Evolutionary conservation across 177 flowering plant genomes (phyloP), one percentile per base, ranked within the genome.

Genomic region (Vitis hybrid): DNA sequence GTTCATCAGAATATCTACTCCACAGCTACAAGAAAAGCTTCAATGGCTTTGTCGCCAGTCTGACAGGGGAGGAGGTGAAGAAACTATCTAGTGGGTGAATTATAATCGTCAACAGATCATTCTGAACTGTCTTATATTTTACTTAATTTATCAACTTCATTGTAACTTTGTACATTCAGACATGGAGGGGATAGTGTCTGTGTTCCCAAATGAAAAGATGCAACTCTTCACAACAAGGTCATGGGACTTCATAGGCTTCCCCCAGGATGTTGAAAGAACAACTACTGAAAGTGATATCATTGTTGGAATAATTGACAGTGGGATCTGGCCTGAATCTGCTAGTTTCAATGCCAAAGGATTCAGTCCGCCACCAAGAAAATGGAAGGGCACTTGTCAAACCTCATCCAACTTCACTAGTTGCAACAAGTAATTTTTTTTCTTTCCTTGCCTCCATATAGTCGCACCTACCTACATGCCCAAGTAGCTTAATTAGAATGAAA

Each of bases 1-100:
- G 52, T 56, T 68, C 65, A 49, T 60, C 73, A 1, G 56, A 77
- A 26, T 61, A 66, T 18, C 21, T 75, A 49, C 68, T 77, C 59
- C 59, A 56, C 52, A 73, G 73, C 61, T 83, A 83, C 72, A 67
- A 69, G 60, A 77, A 67, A 5, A 33, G 45, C 45, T 33, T 33
- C 45, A 33, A 33, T 33, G 45, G 45, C 45, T 33, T 33, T 33
- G 81, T 71, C 1, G 86, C 78, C 1, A 83, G n/a, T 67, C 75
- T 83, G 53, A 79, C 83, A 0, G 68, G 79, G 29, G 72, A 72
- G 18, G 84, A 81, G 62, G 63, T 10, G 45, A 10, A 78, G 15
- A 64, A 29, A 60, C 50, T 74, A 9, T 31, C 73, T 14, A 33
- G 82, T 74, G 15, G 21, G 67, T 57, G 21, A 69, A 57, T 53